Conservation (phyloP, 23 red algal genomes). For the Pyropia yezoensis region DNA sequence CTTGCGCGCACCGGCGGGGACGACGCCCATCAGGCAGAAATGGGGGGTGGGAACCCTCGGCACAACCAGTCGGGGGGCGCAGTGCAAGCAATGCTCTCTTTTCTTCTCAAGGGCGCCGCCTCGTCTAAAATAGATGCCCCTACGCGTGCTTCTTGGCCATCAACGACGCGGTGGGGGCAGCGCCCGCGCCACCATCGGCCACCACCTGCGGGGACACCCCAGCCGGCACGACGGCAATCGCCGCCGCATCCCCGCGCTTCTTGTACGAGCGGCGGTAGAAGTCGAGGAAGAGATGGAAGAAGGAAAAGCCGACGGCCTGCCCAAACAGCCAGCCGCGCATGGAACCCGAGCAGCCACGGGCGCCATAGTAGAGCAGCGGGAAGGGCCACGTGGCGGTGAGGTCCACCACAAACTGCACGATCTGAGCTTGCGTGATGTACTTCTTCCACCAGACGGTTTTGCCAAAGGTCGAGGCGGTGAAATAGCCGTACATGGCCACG, state of each 20-base stretch:
- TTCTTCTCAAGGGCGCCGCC: too few species aligned
- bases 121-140: too few species aligned
- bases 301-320: slow-evolving; percentile 82
- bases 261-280: slow-evolving; percentile 84
- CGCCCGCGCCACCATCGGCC: too few species aligned
- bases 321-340: slow-evolving; percentile 94
- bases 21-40: too few species aligned
- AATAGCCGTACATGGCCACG: slow-evolving; percentile 99
- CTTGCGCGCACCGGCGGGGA: too few species aligned
- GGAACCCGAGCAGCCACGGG: slow-evolving; percentile 70
- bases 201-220: too few species aligned
- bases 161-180: too few species aligned
- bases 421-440: slow-evolving; percentile 90
- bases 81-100: too few species aligned
- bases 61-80: too few species aligned
- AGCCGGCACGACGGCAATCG: too few species aligned
- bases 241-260: slow-evolving; percentile 1
- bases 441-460: slow-evolving; percentile 97
- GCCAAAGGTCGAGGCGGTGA: slow-evolving; percentile 67
- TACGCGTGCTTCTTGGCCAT: too few species aligned
- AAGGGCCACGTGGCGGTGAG: slow-evolving; percentile 79
- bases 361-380: slow-evolving; percentile 73
- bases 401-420: slow-evolving; percentile 97
- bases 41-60: too few species aligned
- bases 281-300: slow-evolving; percentile 89